Conservation (phyloP, 139 green algal species). For the Monoraphidium neglectum region DNA sequence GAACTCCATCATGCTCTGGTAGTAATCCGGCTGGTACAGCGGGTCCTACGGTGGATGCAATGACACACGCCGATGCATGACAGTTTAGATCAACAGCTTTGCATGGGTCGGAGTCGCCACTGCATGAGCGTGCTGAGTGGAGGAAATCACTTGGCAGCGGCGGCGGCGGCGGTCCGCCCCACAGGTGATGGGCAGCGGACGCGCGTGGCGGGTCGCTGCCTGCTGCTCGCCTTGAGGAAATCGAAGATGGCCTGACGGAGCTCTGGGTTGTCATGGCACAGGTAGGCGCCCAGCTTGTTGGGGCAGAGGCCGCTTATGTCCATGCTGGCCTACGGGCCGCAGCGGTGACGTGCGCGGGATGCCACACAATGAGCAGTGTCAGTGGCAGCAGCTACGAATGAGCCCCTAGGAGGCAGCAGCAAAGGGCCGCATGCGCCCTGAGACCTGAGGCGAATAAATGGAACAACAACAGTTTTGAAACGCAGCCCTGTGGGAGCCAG, state of each 20-base stretch:
- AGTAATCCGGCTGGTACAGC: conserved; percentile 70
- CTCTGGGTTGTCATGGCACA: conserved; percentile 70
- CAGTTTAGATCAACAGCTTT: neutral
- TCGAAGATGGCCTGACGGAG: conserved; percentile 69
- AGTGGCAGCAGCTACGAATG: too few species aligned
- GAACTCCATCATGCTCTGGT: conserved; percentile 71
- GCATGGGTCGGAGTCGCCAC: neutral
- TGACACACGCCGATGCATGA: too few species aligned
- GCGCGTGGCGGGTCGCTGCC: neutral
- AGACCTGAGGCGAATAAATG: too few species aligned
- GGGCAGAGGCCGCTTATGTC: too few species aligned
- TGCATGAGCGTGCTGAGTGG: neutral
- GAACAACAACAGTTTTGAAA: too few species aligned
- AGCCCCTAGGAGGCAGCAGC: too few species aligned
- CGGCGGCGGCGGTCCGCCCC: neutral
- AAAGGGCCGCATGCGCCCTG: too few species aligned
- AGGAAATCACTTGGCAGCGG: neutral
- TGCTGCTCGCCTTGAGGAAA: conserved; percentile 67
- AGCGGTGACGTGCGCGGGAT: too few species aligned
- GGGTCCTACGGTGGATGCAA: conserved; percentile 52
- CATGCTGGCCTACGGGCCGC: too few species aligned
- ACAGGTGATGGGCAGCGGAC: neutral
- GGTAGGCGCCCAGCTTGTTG: neutral
- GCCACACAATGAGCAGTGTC: too few species aligned
- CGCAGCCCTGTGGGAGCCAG: too few species aligned